Conservation (phyloP, 106 monocot genomes). For the Agapanthus africanus region DNA sequence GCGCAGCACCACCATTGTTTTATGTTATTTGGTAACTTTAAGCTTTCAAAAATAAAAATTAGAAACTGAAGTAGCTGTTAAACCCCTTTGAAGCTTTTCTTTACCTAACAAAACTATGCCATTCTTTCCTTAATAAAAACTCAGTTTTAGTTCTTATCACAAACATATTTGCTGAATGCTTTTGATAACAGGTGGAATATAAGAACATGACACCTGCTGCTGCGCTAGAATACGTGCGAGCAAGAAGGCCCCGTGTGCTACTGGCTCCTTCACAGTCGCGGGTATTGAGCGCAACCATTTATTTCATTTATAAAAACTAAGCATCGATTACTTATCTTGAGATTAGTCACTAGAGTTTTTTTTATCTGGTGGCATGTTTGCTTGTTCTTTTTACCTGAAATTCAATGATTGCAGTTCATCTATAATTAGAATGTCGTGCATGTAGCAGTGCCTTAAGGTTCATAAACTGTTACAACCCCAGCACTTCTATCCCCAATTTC, state of each 20-base stretch:
- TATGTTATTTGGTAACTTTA: constrained; percentile 59
- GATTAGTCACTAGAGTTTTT: too few species aligned
- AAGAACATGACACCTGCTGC: constrained; percentile 69
- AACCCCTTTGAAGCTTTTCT: not conserved
- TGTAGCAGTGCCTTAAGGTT: too few species aligned
- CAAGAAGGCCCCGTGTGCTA: constrained; percentile 68
- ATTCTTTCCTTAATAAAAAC: not conserved
- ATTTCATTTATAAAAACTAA: not conserved
- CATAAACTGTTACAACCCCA: too few species aligned
- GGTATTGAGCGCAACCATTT: constrained; percentile 20
- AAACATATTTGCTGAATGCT: not conserved
- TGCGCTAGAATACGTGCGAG: constrained; percentile 69
- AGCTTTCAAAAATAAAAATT: not conserved
- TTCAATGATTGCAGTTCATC: too few species aligned
- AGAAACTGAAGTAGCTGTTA: not conserved
- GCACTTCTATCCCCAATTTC: too few species aligned
- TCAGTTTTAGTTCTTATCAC: not conserved
- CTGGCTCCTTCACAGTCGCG: constrained; percentile 74
- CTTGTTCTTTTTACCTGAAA: too few species aligned
- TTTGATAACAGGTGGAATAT: constrained; percentile 50
- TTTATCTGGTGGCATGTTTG: too few species aligned
- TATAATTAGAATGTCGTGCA: too few species aligned
- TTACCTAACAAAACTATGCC: not conserved
- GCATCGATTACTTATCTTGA: not conserved
- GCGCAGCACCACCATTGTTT: constrained; percentile 56